Percentiles rank a stretch among this genome's conserved stretches.
Conservation (phyloP, 768 basidiomycete genomes). For the Galerina marginata region DNA sequence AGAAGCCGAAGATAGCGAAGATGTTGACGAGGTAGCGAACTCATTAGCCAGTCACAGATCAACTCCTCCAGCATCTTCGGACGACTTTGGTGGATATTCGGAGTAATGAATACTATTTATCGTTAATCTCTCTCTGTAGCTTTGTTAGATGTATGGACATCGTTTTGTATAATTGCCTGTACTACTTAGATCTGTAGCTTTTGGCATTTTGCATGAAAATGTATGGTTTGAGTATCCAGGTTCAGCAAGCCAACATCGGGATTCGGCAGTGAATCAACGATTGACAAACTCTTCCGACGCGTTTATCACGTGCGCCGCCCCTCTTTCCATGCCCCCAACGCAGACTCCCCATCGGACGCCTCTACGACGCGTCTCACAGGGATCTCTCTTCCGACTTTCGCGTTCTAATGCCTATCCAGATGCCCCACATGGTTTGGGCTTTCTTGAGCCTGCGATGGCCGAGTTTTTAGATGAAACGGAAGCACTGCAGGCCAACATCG, state of each 20-base stretch:
- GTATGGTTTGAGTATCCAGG: background rate
- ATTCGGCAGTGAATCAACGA: background rate
- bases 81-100: conserved; percentile 32
- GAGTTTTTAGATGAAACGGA: conserved; percentile 92
- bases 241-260: background rate
- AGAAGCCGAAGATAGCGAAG: conserved; percentile 10
- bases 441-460: conserved; percentile 81
- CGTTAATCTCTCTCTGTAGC: background rate
- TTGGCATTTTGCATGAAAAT: background rate
- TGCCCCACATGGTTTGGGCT: conserved; percentile 84
- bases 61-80: conserved; percentile 20
- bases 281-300: background rate
- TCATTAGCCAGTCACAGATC: conserved; percentile 17
- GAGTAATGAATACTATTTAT: conserved; percentile 4
- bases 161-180: conserved; percentile 4
- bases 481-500: conserved; percentile 74
- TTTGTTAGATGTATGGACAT: background rate
- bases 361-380: conserved; percentile 87
- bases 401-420: conserved; percentile 74
- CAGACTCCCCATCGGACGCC: conserved; percentile 78
- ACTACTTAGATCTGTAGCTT: conserved; percentile 6
- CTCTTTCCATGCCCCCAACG: conserved; percentile 29
- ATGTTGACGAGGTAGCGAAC: conserved; percentile 26
- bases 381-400: conserved; percentile 86
- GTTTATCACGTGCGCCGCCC: conserved; percentile 13